phyloP scores from a whole-genome alignment of 257 asterid genomes.

The Orobanche coerulescens region DNA sequence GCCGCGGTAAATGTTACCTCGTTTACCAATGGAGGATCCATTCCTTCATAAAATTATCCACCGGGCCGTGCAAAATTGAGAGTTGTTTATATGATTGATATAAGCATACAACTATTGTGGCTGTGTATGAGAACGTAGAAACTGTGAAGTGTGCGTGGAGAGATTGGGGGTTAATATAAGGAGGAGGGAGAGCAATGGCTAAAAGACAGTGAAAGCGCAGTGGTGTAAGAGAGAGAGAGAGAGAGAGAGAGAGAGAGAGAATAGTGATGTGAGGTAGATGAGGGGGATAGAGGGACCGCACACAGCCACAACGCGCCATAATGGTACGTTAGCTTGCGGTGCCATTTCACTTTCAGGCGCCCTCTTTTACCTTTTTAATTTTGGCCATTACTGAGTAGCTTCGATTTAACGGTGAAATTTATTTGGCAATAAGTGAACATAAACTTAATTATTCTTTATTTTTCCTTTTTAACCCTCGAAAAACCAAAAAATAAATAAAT shows the following conservation, averaged over 20 bases:
- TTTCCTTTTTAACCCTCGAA: too few species aligned
- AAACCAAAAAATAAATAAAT: too few species aligned
- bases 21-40: conserved; percentile 82
- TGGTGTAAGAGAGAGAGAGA: conserved; percentile 16
- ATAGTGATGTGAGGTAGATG: conserved; percentile 37
- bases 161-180: conserved; percentile 25
- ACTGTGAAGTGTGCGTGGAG: conserved; percentile 15
- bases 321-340: conserved; percentile 30
- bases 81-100: not conserved
- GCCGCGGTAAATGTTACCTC: conserved; percentile 69
- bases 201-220: conserved; percentile 17
- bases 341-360: conserved; percentile 18
- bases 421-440: not conserved
- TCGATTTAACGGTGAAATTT: not conserved
- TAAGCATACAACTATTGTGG: too few species aligned
- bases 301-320: conserved; percentile 19
- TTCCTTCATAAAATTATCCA: conserved; percentile 16
- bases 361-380: not conserved
- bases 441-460: not conserved
- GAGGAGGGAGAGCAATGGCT: conserved; percentile 16
- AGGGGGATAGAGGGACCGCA: conserved; percentile 17
- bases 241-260: conserved; percentile 22
- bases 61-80: not conserved
- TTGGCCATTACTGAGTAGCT: not conserved
- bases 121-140: not conserved